Conservation (phyloP, 2,329 filamentous ascomycete genomes). For the Ascocoryne sarcoides region DNA sequence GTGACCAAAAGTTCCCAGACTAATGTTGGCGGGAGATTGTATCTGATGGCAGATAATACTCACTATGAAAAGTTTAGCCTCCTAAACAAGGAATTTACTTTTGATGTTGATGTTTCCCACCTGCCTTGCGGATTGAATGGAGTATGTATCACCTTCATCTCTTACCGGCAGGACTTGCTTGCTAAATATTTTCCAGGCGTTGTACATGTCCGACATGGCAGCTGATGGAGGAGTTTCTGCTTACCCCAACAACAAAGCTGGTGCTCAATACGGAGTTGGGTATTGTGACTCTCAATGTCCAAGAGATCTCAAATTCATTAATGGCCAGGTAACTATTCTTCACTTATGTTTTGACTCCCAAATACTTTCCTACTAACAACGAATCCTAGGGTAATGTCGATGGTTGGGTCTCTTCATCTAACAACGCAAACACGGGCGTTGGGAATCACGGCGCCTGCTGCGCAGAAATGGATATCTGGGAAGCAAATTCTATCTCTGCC, state of each 20-base stretch:
- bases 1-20: conserved; percentile 41
- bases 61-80: conserved; percentile 59
- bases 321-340: conserved; percentile 37
- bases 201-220: conserved; percentile 59
- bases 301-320: conserved; percentile 44
- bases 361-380: conserved; percentile 4
- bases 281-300: conserved; percentile 56
- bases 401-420: conserved; percentile 20
- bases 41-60: conserved; percentile 52
- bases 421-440: conserved; percentile 41
- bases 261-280: conserved; percentile 50
- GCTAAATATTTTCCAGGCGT: conserved; percentile 25
- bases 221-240: conserved; percentile 47
- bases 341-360: conserved; percentile 7
- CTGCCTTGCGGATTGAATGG: conserved; percentile 64
- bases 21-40: conserved; percentile 49
- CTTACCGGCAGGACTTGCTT: too few relatives aligned
- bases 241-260: conserved; percentile 44
- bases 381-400: conserved; percentile 9
- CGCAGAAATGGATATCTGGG: conserved; percentile 61
- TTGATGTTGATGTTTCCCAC: conserved; percentile 62
- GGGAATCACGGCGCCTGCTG: conserved; percentile 53
- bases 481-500: conserved; percentile 50
- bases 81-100: conserved; percentile 60
- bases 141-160: conserved; percentile 27